phyloP scores from a whole-genome alignment of 805 yeast genomes.

The Wickerhamiella australiensis region DNA sequence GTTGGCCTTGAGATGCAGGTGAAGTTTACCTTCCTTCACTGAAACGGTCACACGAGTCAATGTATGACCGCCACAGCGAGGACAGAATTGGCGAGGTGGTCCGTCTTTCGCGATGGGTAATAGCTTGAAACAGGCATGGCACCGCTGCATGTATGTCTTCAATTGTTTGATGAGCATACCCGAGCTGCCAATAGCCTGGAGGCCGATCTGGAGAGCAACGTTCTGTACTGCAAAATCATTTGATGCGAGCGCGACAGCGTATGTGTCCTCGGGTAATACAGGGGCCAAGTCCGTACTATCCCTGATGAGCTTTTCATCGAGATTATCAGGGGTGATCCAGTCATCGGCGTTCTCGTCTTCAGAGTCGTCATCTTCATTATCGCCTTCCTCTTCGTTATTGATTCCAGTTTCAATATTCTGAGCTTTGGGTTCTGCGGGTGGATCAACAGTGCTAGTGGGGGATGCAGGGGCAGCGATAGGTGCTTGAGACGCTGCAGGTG shows the following conservation, averaged over 20 bases:
- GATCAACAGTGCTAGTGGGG: constrained; percentile 9
- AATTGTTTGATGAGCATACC: constrained; percentile 79
- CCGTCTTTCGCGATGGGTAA: constrained; percentile 67
- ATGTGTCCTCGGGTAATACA: constrained; percentile 27
- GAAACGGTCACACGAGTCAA: constrained; percentile 83
- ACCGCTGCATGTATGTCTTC: constrained; percentile 85
- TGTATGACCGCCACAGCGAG: constrained; percentile 90
- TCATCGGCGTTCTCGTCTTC: constrained; percentile 71
- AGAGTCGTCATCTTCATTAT: constrained; percentile 30
- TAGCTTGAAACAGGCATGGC: constrained; percentile 91
- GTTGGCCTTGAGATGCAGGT: constrained; percentile 79
- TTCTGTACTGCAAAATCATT: constrained; percentile 98
- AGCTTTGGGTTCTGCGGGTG: constrained; percentile 1
- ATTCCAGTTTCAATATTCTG: constrained; percentile 6
- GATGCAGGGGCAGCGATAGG: constrained; percentile 5
- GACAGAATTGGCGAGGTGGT: constrained; percentile 64
- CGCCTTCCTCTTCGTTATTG: constrained; percentile 12
- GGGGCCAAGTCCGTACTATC: constrained; percentile 45
- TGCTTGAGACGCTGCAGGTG: too few relatives aligned
- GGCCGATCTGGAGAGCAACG: constrained; percentile 80
- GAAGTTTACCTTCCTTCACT: constrained; percentile 64
- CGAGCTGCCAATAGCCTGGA: constrained; percentile 72
- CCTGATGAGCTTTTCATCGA: constrained; percentile 54
- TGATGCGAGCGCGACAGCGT: constrained; percentile 75
- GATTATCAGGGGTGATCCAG: constrained; percentile 88